phyloP scores from a whole-genome alignment of 75 land plant species.

The Picea sitchensis region DNA sequence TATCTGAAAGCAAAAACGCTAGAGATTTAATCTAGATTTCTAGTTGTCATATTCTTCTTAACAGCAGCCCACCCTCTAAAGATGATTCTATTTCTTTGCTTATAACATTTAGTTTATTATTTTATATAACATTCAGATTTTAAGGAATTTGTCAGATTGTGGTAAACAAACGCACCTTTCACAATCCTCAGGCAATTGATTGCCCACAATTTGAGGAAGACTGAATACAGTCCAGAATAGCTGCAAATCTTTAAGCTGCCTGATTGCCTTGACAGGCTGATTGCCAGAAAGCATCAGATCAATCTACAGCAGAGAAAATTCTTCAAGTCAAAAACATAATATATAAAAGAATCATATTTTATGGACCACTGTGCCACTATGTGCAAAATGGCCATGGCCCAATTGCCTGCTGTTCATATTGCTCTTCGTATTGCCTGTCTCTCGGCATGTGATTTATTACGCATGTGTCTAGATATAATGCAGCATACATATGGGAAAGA shows the following conservation, averaged over 20 bases:
- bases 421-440: neutral
- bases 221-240: slow-evolving; percentile 70
- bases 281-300: slow-evolving; percentile 91
- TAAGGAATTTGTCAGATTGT: too few relatives aligned
- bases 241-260: slow-evolving; percentile 56
- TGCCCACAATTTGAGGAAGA: slow-evolving; percentile 43
- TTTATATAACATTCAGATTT: too few relatives aligned
- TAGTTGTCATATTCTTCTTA: too few relatives aligned
- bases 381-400: neutral
- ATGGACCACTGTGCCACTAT: neutral
- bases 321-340: neutral
- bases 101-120: too few relatives aligned
- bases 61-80: too few relatives aligned
- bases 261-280: slow-evolving; percentile 68
- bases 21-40: too few relatives aligned
- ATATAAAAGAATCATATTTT: neutral
- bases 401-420: neutral
- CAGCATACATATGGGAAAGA: neutral
- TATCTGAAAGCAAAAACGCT: too few relatives aligned
- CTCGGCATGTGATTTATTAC: neutral
- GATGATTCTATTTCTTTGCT: too few relatives aligned
- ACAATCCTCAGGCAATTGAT: slow-evolving; percentile 33
- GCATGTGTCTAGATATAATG: neutral
- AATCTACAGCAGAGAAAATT: slow-evolving; percentile 51
- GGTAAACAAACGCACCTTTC: slow-evolving; percentile 44